A percentile compares a stretch with the other conserved stretches of the same genome.
phyloP scores from a whole-genome alignment of 495 filamentous ascomycete genomes.

The Penicillium goetzii region DNA sequence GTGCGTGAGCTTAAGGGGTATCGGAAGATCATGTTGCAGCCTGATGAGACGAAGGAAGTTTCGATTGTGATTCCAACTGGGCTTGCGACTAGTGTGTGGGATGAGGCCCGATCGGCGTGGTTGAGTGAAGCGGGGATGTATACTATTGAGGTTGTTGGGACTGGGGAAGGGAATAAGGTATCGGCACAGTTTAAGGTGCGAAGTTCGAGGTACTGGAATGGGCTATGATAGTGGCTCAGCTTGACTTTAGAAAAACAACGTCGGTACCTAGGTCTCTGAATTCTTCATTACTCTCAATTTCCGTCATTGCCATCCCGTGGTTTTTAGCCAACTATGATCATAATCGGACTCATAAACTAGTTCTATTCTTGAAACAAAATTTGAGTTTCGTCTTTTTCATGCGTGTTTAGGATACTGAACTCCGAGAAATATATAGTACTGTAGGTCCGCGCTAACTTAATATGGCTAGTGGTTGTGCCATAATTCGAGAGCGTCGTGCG shows the following conservation, averaged over 20 bases:
- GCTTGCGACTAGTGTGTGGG: not conserved
- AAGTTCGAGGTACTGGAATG: not conserved
- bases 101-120: not conserved
- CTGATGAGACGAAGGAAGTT: not conserved
- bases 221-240: not conserved
- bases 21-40: not conserved
- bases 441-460: not conserved
- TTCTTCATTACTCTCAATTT: no score
- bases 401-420: not conserved
- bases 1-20: slow-evolving; percentile 3
- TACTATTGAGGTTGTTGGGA: not conserved
- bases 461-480: not conserved
- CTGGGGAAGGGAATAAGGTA: not conserved
- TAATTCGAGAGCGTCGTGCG: not conserved
- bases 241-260: no score
- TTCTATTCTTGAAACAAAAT: not conserved
- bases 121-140: not conserved
- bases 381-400: not conserved
- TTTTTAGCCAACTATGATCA: no score
- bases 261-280: no score
- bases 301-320: no score
- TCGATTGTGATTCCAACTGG: not conserved
- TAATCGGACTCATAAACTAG: no score
- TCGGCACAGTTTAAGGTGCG: not conserved
- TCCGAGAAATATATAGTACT: not conserved